Conservation (phyloP, 2,329 filamentous ascomycete genomes). For the Mycosphaerella sp. region DNA sequence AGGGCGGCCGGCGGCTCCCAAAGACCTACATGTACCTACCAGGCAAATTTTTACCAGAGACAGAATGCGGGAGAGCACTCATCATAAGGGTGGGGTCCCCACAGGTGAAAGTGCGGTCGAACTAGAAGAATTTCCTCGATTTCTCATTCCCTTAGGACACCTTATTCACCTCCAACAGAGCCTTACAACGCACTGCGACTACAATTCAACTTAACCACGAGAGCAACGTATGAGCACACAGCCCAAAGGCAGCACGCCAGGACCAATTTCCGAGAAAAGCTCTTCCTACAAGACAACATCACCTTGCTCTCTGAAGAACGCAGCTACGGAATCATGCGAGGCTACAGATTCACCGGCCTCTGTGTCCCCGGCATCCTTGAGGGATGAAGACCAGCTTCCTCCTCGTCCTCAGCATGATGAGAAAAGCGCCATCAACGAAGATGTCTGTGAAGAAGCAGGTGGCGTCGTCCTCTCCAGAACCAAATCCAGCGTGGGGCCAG, state of each 20-base stretch:
- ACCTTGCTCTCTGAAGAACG: constrained; percentile 9
- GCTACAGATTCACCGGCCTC: constrained; percentile 19
- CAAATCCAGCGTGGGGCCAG: constrained; percentile 13
- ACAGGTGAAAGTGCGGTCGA: too few relatives aligned
- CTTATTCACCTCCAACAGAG: too few relatives aligned
- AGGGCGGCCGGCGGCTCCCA: too few relatives aligned
- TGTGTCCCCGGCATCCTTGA: constrained; percentile 17
- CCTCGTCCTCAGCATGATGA: constrained; percentile 3
- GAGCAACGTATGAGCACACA: constrained; percentile 25
- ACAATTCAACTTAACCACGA: not conserved
- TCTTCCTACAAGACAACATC: constrained; percentile 4
- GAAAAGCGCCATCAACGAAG: not conserved
- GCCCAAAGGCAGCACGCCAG: constrained; percentile 43
- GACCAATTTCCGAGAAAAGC: constrained; percentile 26
- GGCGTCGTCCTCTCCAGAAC: constrained; percentile 12
- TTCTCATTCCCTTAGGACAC: too few relatives aligned
- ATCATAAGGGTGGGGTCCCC: too few relatives aligned
- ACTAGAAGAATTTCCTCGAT: too few relatives aligned
- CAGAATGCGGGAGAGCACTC: too few relatives aligned
- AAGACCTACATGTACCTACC: too few relatives aligned
- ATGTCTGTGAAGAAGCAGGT: not conserved
- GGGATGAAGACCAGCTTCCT: constrained; percentile 6
- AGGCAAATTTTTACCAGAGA: too few relatives aligned
- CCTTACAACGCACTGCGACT: too few relatives aligned
- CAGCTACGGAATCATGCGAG: constrained; percentile 18